phyloP scores from a whole-genome alignment of 495 filamentous ascomycete species.

The Daldinia grandis region DNA sequence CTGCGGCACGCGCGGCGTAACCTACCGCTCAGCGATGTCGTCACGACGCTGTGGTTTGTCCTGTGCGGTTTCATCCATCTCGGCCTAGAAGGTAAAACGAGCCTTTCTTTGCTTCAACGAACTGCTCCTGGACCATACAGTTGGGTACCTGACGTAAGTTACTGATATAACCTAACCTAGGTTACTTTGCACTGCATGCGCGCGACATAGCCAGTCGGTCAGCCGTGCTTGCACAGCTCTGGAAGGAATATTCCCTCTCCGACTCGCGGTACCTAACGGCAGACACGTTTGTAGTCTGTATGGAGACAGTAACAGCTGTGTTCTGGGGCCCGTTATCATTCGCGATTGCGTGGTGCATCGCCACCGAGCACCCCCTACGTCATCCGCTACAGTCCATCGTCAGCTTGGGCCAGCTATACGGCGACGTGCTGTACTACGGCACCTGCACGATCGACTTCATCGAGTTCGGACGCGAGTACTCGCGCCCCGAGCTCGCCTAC shows the following conservation, averaged over 20 bases:
- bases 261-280: not conserved
- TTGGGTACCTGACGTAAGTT: too few species aligned
- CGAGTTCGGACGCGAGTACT: not conserved
- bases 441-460: not conserved
- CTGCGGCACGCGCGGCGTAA: not conserved
- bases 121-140: too few species aligned
- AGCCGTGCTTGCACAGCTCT: not conserved
- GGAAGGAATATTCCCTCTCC: not conserved
- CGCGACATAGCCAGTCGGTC: not conserved
- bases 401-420: not conserved
- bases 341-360: not conserved
- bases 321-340: not conserved
- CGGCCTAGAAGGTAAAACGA: not conserved
- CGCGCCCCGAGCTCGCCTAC: not conserved
- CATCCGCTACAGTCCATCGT: not conserved
- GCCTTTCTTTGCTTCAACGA: not conserved
- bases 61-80: not conserved
- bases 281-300: not conserved
- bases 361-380: not conserved
- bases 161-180: not conserved
- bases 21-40: not conserved
- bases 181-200: not conserved
- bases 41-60: not conserved
- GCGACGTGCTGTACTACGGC: constrained; percentile 1
- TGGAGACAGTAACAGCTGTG: not conserved